Evolutionary conservation across 78 protist species (phyloP).

Genomic region (Dictyostelium purpureum): DNA sequence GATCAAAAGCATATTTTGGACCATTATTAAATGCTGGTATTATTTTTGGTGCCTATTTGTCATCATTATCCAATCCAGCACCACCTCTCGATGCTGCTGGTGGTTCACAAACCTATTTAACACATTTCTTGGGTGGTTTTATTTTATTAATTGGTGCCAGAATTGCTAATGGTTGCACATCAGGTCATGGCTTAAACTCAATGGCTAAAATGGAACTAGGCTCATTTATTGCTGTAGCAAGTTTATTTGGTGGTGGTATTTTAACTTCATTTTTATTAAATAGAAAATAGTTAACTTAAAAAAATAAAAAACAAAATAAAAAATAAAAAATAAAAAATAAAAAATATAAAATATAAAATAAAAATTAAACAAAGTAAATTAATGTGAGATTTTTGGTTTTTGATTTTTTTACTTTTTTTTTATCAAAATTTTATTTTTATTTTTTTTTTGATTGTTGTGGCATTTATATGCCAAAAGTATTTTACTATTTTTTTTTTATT

Average conservation of each 20-base stretch:
- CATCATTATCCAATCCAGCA: not conserved
- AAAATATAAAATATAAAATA: not conserved
- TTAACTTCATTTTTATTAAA: conserved; percentile 18
- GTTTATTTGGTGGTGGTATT: conserved; percentile 68
- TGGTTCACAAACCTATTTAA: not conserved
- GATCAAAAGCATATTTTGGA: not conserved
- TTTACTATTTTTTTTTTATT: too few relatives aligned
- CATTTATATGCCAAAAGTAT: too few relatives aligned
- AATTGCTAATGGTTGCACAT: conserved; percentile 60
- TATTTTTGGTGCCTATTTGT: conserved; percentile 31
- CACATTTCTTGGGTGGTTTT: conserved; percentile 21
- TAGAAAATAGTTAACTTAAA: too few relatives aligned
- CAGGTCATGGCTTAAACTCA: conserved; percentile 57
- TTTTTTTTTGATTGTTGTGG: too few relatives aligned
- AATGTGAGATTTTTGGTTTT: too few relatives aligned
- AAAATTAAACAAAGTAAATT: not conserved
- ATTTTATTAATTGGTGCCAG: conserved; percentile 62
- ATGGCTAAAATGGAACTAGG: conserved; percentile 53
- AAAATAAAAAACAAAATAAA: not conserved
- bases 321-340: not conserved
- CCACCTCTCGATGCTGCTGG: not conserved
- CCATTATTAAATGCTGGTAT: conserved; percentile 50
- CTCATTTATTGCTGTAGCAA: conserved; percentile 58
- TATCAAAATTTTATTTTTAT: too few relatives aligned
- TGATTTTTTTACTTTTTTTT: too few relatives aligned